These are phyloP conservation scores for Colletotrichum sp. DNA, from an alignment of 2,329 filamentous ascomycete genomes.

Conservation along the genomic window DNA sequence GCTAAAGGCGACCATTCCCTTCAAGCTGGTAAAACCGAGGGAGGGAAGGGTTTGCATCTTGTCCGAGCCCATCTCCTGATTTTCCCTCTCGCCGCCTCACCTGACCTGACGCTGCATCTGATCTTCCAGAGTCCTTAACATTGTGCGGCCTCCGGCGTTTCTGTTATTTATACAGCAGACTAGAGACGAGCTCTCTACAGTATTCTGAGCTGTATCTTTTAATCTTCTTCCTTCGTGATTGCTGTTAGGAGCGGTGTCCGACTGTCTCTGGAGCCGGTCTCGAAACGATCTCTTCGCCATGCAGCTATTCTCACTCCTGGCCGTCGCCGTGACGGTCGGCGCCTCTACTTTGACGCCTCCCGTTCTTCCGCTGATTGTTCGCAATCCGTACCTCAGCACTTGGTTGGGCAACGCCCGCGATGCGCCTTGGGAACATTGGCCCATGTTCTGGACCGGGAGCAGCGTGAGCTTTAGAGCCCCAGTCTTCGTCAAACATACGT, in stretches of 20 bases:
- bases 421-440: constrained; percentile 82
- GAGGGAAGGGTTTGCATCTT: neutral
- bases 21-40: neutral
- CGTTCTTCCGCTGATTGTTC: constrained; percentile 61
- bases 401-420: constrained; percentile 72
- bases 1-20: neutral
- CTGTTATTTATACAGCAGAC: neutral
- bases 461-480: constrained; percentile 44
- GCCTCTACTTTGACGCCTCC: constrained; percentile 61
- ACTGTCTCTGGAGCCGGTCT: neutral
- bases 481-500: neutral
- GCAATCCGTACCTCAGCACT: constrained; percentile 65
- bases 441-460: constrained; percentile 81
- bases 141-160: neutral
- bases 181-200: neutral
- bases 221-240: neutral
- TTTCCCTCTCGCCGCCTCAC: neutral
- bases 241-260: neutral
- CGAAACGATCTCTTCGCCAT: constrained; percentile 22
- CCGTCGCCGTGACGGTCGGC: constrained; percentile 37
- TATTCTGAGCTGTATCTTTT: neutral
- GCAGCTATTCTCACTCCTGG: constrained; percentile 32
- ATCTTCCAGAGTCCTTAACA: neutral
- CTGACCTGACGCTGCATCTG: neutral
- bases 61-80: neutral